These are phyloP conservation scores for Leccinum idahoense DNA, from an alignment of 1,284 basidiomycete species.

Conservation along the genomic window DNA sequence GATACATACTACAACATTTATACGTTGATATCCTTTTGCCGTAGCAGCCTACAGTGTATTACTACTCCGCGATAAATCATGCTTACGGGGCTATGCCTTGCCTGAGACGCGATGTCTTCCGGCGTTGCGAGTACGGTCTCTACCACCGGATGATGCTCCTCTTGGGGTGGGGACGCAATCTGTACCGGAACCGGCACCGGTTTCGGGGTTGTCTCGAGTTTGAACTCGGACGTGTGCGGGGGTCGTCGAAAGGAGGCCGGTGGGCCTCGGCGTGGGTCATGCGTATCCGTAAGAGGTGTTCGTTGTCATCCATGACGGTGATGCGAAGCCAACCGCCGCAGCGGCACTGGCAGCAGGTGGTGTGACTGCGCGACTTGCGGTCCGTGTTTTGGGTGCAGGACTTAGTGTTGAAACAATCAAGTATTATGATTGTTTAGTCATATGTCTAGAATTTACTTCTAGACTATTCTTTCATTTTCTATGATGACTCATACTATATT, in stretches of 20 bases:
- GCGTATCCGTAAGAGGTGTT: constrained; percentile 30
- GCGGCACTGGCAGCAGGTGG: constrained; percentile 27
- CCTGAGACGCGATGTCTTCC: constrained; percentile 16
- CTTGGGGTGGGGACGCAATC: constrained; percentile 12
- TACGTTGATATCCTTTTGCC: too few relatives aligned
- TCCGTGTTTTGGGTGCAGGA: constrained; percentile 30
- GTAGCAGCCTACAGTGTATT: too few relatives aligned
- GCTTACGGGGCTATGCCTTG: constrained; percentile 16
- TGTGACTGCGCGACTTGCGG: constrained; percentile 31
- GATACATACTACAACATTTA: too few relatives aligned
- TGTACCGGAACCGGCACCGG: constrained; percentile 9
- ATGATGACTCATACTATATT: too few relatives aligned
- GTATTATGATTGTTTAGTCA: too few relatives aligned
- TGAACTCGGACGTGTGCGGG: constrained; percentile 29
- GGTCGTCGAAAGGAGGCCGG: constrained; percentile 29
- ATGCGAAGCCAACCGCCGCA: constrained; percentile 33
- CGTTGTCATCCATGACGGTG: constrained; percentile 33
- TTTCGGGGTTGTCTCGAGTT: constrained; percentile 25
- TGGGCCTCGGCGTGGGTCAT: constrained; percentile 33
- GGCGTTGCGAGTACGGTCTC: constrained; percentile 12
- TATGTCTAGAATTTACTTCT: too few relatives aligned
- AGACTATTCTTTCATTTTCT: too few relatives aligned
- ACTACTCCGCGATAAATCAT: not conserved
- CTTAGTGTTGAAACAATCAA: too few relatives aligned
- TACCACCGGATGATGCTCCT: constrained; percentile 7